Conservation (phyloP, 306 rosid species). For the Prunus salicina region DNA sequence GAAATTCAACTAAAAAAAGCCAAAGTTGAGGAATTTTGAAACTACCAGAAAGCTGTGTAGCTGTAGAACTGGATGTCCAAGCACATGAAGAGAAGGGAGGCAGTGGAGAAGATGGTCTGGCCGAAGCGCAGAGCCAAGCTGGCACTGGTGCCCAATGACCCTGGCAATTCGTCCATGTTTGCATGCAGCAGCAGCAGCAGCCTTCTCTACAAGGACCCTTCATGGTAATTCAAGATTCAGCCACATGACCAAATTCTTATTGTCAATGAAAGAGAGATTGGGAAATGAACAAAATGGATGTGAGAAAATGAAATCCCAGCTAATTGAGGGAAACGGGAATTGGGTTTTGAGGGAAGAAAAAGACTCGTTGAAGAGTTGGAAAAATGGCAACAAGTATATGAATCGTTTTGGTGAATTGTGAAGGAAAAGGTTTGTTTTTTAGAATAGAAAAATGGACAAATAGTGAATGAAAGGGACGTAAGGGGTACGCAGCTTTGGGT, state of each 20-base stretch:
- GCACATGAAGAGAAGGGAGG: slow-evolving; percentile 91
- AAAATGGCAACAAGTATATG: background rate
- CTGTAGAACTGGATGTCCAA: slow-evolving; percentile 70
- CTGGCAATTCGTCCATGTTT: slow-evolving; percentile 80
- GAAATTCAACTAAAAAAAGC: background rate
- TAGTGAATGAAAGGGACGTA: slow-evolving; percentile 19
- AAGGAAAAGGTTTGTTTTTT: background rate
- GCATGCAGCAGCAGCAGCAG: slow-evolving; percentile 3
- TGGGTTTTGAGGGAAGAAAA: slow-evolving; percentile 1
- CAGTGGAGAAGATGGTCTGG: slow-evolving; percentile 74
- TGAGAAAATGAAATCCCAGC: background rate
- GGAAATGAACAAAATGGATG: background rate
- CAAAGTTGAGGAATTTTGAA: background rate
- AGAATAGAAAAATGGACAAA: background rate
- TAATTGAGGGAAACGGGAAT: background rate
- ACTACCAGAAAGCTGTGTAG: slow-evolving; percentile 84
- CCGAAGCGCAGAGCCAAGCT: slow-evolving; percentile 94
- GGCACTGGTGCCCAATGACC: slow-evolving; percentile 90
- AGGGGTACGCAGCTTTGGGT: slow-evolving; percentile 17
- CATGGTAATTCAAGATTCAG: slow-evolving; percentile 17
- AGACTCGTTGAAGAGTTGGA: background rate
- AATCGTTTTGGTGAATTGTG: background rate
- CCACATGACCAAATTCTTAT: slow-evolving; percentile 18
- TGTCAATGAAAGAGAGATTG: slow-evolving; percentile 4
- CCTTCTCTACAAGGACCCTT: background rate